Conservation (phyloP, 2,329 filamentous ascomycete species). For the Paecilomyces sp. region DNA sequence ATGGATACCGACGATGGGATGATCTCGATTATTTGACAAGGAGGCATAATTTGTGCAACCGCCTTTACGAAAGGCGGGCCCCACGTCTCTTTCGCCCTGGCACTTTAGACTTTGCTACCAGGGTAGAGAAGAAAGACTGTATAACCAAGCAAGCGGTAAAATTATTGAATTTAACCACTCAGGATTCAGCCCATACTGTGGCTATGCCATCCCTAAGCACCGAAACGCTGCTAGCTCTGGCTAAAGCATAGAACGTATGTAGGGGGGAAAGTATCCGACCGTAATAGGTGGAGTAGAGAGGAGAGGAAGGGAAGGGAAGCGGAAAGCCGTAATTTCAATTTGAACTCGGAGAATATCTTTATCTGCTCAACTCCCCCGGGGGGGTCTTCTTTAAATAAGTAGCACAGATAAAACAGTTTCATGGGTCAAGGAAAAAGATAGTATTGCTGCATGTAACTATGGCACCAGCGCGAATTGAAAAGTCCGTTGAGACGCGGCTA, state of each 20-base stretch:
- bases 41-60: neutral
- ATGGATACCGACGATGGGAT: neutral
- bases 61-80: neutral
- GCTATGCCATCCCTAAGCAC: too few relatives aligned
- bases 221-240: too few relatives aligned
- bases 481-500: slow-evolving; percentile 10
- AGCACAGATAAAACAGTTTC: neutral
- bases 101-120: neutral
- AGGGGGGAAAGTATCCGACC: too few relatives aligned
- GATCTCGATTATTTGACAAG: neutral
- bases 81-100: neutral
- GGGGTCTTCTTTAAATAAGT: neutral
- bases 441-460: neutral
- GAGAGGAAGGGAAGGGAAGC: neutral
- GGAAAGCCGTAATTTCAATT: neutral
- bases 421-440: neutral
- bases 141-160: too few relatives aligned
- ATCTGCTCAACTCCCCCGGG: neutral
- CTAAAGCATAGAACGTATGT: too few relatives aligned
- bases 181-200: too few relatives aligned
- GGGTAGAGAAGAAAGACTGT: neutral
- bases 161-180: too few relatives aligned
- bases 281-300: neutral
- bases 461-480: neutral
- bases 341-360: neutral